Percentiles rank a stretch among this genome's conserved stretches.
Conservation (phyloP, 2,329 filamentous ascomycete genomes). For the Aspergillus carbonarius region DNA sequence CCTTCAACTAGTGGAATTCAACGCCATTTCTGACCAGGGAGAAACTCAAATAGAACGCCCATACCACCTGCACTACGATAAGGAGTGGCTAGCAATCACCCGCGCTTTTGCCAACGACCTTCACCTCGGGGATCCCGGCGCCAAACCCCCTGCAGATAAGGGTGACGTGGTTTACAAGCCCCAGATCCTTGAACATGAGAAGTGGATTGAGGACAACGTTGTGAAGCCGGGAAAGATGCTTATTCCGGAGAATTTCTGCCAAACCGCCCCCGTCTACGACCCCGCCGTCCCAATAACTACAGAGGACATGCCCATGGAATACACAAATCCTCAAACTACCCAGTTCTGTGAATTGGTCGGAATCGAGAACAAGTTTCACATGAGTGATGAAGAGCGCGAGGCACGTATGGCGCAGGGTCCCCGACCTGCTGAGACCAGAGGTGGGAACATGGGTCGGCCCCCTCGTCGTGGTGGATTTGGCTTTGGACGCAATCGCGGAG, state of each 20-base stretch:
- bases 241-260: conserved; percentile 75
- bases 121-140: conserved; percentile 59
- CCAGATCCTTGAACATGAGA: conserved; percentile 66
- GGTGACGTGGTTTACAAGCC: conserved; percentile 68
- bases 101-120: conserved; percentile 72
- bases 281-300: conserved; percentile 57
- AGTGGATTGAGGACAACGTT: conserved; percentile 81
- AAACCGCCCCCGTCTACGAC: conserved; percentile 72
- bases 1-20: conserved; percentile 71
- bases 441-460: conserved; percentile 8
- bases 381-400: conserved; percentile 67
- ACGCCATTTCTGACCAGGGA: conserved; percentile 44
- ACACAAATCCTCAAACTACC: conserved; percentile 83
- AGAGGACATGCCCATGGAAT: conserved; percentile 69
- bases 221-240: conserved; percentile 60
- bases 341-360: conserved; percentile 75
- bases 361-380: conserved; percentile 73
- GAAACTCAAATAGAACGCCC: conserved; percentile 40
- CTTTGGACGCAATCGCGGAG: conserved; percentile 18
- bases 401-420: conserved; percentile 61
- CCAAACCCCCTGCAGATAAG: conserved; percentile 57
- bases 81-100: conserved; percentile 93
- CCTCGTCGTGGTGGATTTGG: conserved; percentile 21
- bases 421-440: conserved; percentile 34
- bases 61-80: conserved; percentile 73